A percentile compares a stretch with the other conserved stretches of the same genome.
These are phyloP conservation scores for Thielaviopsis euricoi DNA, from an alignment of 2,329 filamentous ascomycete species.

Conservation along the genomic window DNA sequence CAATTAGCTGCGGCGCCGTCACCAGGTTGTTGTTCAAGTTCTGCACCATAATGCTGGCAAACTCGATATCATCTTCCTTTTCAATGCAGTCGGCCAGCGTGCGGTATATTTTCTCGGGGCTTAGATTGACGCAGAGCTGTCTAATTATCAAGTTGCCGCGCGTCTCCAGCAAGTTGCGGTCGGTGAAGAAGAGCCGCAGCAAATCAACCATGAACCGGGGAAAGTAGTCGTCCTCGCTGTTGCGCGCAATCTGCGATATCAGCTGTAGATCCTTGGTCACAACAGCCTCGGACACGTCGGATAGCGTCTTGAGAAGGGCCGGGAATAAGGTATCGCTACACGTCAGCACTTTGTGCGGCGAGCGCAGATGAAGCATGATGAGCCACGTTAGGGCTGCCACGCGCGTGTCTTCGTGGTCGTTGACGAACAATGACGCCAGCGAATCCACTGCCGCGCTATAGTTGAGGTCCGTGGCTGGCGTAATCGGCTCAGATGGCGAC, in stretches of 20 bases:
- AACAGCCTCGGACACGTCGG: conserved; percentile 86
- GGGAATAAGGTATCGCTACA: conserved; percentile 97
- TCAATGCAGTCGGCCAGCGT: conserved; percentile 93
- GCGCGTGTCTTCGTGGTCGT: conserved; percentile 90
- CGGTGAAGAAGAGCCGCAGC: conserved; percentile 86
- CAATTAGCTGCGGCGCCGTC: conserved; percentile 83
- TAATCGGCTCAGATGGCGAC: background rate
- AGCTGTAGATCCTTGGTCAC: conserved; percentile 89
- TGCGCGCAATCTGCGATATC: conserved; percentile 86
- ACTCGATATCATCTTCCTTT: conserved; percentile 95
- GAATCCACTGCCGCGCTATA: conserved; percentile 91
- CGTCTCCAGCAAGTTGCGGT: conserved; percentile 77
- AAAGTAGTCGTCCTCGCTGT: conserved; percentile 95
- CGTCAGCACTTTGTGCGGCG: conserved; percentile 78
- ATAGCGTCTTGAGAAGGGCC: conserved; percentile 85
- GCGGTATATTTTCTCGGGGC: conserved; percentile 86
- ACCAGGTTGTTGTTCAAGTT: conserved; percentile 99
- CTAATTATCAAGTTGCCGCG: conserved; percentile 92
- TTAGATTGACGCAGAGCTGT: conserved; percentile 82
- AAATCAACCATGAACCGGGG: conserved; percentile 96
- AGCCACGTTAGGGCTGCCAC: conserved; percentile 91
- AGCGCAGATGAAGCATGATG: conserved; percentile 93
- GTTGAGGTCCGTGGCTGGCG: conserved; percentile 48
- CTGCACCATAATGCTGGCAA: conserved; percentile 98
- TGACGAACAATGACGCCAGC: conserved; percentile 81